Conservation (phyloP, 495 filamentous ascomycete genomes). For the Bacidia rubella region DNA sequence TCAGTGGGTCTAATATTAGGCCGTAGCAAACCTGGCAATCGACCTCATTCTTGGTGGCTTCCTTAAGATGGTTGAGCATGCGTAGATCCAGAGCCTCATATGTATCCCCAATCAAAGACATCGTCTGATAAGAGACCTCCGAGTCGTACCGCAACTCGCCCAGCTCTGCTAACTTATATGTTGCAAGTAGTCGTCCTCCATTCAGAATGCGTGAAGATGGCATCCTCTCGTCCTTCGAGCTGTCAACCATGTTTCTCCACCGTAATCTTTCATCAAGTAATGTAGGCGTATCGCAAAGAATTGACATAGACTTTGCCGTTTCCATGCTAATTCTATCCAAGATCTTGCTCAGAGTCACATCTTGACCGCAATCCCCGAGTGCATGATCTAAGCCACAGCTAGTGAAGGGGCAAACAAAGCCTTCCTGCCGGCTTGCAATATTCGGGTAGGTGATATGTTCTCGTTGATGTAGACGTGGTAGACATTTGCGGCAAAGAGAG, state of each 20-base stretch:
- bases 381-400: conserved; percentile 61
- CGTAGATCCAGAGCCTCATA: conserved; percentile 33
- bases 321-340: conserved; percentile 31
- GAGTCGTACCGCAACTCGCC: conserved; percentile 39
- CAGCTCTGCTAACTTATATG: conserved; percentile 39
- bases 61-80: conserved; percentile 43
- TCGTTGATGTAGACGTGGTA: conserved; percentile 49
- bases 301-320: conserved; percentile 15
- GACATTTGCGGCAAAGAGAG: conserved; percentile 59
- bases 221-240: conserved; percentile 10
- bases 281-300: conserved; percentile 15
- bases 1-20: conserved; percentile 66
- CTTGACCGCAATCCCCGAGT: conserved; percentile 55
- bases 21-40: conserved; percentile 83
- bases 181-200: conserved; percentile 49
- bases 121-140: conserved; percentile 39
- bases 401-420: conserved; percentile 57
- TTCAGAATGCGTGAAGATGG: conserved; percentile 20
- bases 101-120: conserved; percentile 24
- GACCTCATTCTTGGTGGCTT: conserved; percentile 50
- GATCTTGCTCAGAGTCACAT: conserved; percentile 60
- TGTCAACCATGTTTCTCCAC: conserved; percentile 16
- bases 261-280: conserved; percentile 19
- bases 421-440: conserved; percentile 45
- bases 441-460: conserved; percentile 63